phyloP scores from a whole-genome alignment of 805 yeast genomes.

The Zygotorulaspora florentina region DNA sequence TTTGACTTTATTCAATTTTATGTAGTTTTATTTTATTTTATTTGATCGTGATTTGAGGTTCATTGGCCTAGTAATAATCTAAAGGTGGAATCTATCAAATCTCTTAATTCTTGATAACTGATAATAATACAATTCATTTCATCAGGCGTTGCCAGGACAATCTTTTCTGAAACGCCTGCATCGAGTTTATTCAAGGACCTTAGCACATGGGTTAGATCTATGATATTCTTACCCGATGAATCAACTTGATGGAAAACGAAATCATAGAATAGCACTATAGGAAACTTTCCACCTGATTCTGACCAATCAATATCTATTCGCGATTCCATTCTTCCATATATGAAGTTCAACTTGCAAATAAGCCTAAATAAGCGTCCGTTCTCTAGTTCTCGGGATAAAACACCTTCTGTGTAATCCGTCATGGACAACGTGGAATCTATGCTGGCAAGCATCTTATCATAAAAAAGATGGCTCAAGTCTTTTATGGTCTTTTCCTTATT shows the following conservation, averaged over 20 bases:
- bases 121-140: constrained; percentile 82
- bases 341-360: constrained; percentile 72
- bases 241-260: constrained; percentile 82
- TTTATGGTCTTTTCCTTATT: constrained; percentile 25
- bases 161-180: constrained; percentile 81
- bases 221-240: constrained; percentile 67
- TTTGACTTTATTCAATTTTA: background rate
- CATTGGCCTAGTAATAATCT: constrained; percentile 36
- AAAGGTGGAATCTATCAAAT: constrained; percentile 64
- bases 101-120: constrained; percentile 77
- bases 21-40: background rate
- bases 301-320: constrained; percentile 58
- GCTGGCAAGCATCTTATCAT: constrained; percentile 43
- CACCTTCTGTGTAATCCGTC: constrained; percentile 57
- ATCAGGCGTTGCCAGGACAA: constrained; percentile 76
- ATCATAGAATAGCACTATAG: constrained; percentile 71
- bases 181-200: constrained; percentile 82
- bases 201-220: constrained; percentile 80
- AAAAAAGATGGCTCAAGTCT: constrained; percentile 40
- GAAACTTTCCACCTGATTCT: constrained; percentile 71
- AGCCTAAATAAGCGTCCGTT: constrained; percentile 83
- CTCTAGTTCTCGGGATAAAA: constrained; percentile 70
- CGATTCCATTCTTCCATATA: constrained; percentile 68
- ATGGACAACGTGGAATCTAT: constrained; percentile 49
- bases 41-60: constrained; percentile 3